phyloP scores from a whole-genome alignment of 441 rosid genomes.

The Rhodomyrtus psidioides region DNA sequence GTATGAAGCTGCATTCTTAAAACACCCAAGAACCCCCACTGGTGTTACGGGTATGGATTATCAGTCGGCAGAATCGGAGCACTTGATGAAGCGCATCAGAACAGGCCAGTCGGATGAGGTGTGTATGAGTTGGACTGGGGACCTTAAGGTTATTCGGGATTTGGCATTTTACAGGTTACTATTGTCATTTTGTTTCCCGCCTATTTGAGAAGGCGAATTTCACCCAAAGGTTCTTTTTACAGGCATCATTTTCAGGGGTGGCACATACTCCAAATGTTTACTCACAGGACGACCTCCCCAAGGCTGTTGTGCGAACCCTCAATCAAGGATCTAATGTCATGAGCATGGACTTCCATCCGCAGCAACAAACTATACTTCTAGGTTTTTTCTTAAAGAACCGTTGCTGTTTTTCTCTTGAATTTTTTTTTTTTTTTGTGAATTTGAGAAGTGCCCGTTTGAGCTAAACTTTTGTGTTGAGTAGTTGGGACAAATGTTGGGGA shows the following conservation, averaged over 20 bases:
- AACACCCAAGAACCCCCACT: constrained; percentile 65
- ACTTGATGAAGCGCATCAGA: constrained; percentile 63
- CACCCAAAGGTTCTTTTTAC: neutral
- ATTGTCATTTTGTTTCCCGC: neutral
- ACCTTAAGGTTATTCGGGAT: neutral
- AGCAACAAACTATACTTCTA: constrained; percentile 45
- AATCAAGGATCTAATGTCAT: constrained; percentile 49
- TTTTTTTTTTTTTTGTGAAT: neutral
- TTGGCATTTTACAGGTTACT: neutral
- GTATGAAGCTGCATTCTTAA: constrained; percentile 39
- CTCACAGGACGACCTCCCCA: constrained; percentile 54
- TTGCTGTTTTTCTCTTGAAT: neutral
- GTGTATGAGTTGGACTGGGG: neutral
- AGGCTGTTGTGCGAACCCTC: constrained; percentile 29
- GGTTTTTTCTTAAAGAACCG: constrained; percentile 19
- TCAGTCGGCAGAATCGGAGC: constrained; percentile 64
- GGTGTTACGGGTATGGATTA: constrained; percentile 59
- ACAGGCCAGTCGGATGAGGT: constrained; percentile 66
- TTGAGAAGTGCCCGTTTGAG: neutral
- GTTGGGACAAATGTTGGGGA: constrained; percentile 54
- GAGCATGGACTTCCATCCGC: constrained; percentile 74
- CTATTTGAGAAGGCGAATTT: neutral
- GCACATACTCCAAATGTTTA: constrained; percentile 28
- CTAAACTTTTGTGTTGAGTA: neutral
- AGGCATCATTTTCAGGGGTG: constrained; percentile 34